Base-by-base conservation (phyloP, 768 basidiomycete genomes). In the Sarcodon aspratus region DNA sequence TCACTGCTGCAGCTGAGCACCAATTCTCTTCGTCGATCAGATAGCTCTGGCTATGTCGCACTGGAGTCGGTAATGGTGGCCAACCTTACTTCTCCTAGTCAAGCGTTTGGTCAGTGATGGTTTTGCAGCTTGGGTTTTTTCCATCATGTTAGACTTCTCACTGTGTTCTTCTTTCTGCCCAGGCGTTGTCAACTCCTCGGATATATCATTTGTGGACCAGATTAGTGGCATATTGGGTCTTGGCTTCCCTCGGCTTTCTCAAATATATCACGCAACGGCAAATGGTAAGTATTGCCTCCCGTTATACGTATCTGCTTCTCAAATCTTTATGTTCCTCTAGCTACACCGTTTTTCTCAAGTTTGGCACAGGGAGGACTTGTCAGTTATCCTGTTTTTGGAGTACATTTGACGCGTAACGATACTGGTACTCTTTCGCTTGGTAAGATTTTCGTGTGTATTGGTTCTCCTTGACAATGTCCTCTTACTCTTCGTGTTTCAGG, bases 311-410 rank as follows among this genome's bases (percentile, higher is more conserved):
- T 50, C 7, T 50, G 18, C 38, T 45, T n/a, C 38, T 47, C 44
- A 27, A 27, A n/a, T n/a, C 5, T 27, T 27, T 12, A 32, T 17
- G 9, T 13, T 11, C 10, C 48, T 36, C 21, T 36, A 88, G 85
- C 81, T 1, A 75, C 77, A 0, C 82, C 87, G 0, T 84, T 88
- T 65, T 71, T 89, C 43, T 66, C 76, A 3, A 72, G 63, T 17
- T 66, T 89, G 45, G 78, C 81, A 7, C 70, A 79, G 50, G 69
- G 74, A 52, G 86, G 85, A 13, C 63, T 73, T 32, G 63, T 89
- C 44, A 75, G 78, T 33, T 90, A 87, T 58, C 87, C 87, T 1
- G 57, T 90, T 8, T 89, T 89, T 55, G 84, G 81, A n/a, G 55
- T 90, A 27, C 79, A 73, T 55, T 64, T 89, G 53, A 75, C 78